Evolutionary conservation across 495 filamentous ascomycete species (phyloP).

Genomic region (Podospora didyma): DNA sequence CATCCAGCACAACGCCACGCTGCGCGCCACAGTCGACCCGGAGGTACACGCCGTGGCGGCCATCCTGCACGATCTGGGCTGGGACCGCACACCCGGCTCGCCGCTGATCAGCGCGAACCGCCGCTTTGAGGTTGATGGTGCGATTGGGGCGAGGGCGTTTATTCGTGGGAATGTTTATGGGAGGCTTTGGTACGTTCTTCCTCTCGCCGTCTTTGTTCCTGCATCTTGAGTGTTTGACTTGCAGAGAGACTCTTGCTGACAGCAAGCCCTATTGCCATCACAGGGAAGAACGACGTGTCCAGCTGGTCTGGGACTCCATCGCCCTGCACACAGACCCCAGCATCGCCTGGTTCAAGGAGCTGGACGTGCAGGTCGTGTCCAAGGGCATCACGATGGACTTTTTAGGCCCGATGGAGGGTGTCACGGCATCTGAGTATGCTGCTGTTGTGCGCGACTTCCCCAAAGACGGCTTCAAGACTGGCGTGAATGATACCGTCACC

Average conservation of each 20-base stretch:
- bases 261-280: too few relatives aligned
- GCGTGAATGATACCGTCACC: too few relatives aligned
- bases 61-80: slow-evolving; percentile 55
- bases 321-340: slow-evolving; percentile 43
- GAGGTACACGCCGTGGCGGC: slow-evolving; percentile 48
- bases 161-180: slow-evolving; percentile 22
- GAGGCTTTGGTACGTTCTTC: too few relatives aligned
- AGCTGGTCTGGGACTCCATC: slow-evolving; percentile 54
- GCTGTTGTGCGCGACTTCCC: slow-evolving; percentile 33
- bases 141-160: slow-evolving; percentile 44
- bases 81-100: slow-evolving; percentile 29
- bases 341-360: slow-evolving; percentile 43
- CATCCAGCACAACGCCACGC: slow-evolving; percentile 30
- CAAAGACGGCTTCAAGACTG: slow-evolving; percentile 25
- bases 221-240: too few relatives aligned
- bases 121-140: slow-evolving; percentile 54
- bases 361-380: slow-evolving; percentile 36
- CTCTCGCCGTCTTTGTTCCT: too few relatives aligned
- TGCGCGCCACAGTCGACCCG: slow-evolving; percentile 31
- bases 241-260: too few relatives aligned
- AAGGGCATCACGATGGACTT: slow-evolving; percentile 50
- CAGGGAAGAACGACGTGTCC: slow-evolving; percentile 33
- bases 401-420: slow-evolving; percentile 29
- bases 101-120: slow-evolving; percentile 38
- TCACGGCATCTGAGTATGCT: slow-evolving; percentile 23